Conservation (phyloP, 352 stramenopile species). For the Blastocystis sp. region DNA sequence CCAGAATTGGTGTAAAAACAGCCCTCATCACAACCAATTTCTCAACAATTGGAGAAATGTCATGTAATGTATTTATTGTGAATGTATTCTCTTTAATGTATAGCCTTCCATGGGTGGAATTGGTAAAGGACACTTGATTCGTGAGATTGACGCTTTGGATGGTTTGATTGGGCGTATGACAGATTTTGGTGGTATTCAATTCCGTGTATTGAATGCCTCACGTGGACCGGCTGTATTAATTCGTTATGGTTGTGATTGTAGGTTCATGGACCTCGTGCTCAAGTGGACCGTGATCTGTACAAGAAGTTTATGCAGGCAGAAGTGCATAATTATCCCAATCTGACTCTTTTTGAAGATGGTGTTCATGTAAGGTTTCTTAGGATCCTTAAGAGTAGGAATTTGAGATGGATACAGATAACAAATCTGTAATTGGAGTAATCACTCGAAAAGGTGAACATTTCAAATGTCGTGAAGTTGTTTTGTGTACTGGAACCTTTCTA, state of each 20-base stretch:
- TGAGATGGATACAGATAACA: conserved; percentile 65
- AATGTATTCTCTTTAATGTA: neutral
- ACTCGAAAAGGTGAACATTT: conserved; percentile 69
- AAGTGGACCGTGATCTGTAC: conserved; percentile 95
- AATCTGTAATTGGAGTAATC: conserved; percentile 56
- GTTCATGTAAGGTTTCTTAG: conserved; percentile 71
- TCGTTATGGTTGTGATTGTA: neutral
- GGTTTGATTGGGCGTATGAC: conserved; percentile 90
- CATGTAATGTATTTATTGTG: conserved; percentile 80
- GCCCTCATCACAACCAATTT: conserved; percentile 88
- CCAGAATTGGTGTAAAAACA: conserved; percentile 81
- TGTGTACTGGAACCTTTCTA: conserved; percentile 95
- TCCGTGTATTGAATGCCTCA: conserved; percentile 87
- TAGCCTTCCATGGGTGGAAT: conserved; percentile 91
- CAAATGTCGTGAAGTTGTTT: conserved; percentile 72
- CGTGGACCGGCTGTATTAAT: conserved; percentile 76
- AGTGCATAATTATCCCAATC: conserved; percentile 71
- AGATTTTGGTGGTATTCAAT: conserved; percentile 90
- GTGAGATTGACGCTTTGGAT: conserved; percentile 91
- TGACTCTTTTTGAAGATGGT: conserved; percentile 83
- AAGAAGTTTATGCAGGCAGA: conserved; percentile 82
- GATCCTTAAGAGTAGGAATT: neutral
- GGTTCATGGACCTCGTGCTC: conserved; percentile 77
- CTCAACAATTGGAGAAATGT: conserved; percentile 90
- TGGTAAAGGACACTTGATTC: conserved; percentile 92